Conservation (phyloP, 1,284 basidiomycete genomes). For the Marasmius oreades region DNA sequence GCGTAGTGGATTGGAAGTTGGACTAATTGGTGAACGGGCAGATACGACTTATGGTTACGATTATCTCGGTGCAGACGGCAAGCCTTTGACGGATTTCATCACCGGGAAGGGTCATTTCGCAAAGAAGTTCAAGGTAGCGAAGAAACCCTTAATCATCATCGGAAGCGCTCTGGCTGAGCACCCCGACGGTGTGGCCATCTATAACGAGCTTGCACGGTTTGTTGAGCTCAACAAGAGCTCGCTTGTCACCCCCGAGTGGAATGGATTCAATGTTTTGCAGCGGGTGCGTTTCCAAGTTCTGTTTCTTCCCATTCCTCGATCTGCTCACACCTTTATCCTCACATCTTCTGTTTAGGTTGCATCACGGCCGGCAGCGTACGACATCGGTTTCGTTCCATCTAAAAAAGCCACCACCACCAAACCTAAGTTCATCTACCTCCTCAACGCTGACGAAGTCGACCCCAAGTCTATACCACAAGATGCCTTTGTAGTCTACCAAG, state of each 20-base stretch:
- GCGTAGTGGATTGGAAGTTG: conserved; percentile 82
- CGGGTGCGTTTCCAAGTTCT: conserved; percentile 51
- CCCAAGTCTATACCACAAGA: conserved; percentile 88
- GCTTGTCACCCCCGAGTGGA: conserved; percentile 90
- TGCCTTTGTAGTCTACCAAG: conserved; percentile 99
- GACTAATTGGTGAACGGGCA: conserved; percentile 87
- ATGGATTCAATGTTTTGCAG: conserved; percentile 92
- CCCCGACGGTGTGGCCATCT: conserved; percentile 79
- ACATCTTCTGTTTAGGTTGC: no score
- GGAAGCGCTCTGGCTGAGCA: conserved; percentile 89
- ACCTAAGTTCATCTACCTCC: conserved; percentile 96
- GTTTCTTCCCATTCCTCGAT: background rate
- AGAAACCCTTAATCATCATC: conserved; percentile 92
- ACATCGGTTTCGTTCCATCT: conserved; percentile 89
- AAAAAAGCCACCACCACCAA: conserved; percentile 70
- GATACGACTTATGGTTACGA: conserved; percentile 95
- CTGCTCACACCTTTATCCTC: conserved; percentile 6
- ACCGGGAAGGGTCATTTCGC: conserved; percentile 79
- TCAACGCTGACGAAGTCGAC: conserved; percentile 94
- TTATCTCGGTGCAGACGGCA: conserved; percentile 79
- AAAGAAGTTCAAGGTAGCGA: conserved; percentile 85
- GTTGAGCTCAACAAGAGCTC: conserved; percentile 76
- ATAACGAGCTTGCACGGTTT: conserved; percentile 78
- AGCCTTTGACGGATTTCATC: conserved; percentile 79
- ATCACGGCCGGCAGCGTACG: conserved; percentile 94